These are phyloP conservation scores for Neonectria punicea DNA, from an alignment of 2,329 filamentous ascomycete genomes.

Conservation along the genomic window DNA sequence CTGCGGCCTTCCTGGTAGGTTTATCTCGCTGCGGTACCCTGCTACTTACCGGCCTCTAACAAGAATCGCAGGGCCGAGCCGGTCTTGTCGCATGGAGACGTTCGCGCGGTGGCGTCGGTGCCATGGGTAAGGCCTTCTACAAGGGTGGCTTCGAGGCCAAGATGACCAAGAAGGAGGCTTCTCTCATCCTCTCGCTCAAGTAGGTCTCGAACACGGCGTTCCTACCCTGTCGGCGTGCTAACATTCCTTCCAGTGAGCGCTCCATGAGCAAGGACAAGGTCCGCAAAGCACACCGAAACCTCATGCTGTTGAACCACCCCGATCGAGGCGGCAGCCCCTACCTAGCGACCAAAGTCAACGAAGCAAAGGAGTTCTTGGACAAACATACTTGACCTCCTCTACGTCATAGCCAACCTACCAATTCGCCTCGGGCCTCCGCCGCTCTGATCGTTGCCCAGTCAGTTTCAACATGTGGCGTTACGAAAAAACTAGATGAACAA, in stretches of 20 bases:
- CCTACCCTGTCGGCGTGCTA: slow-evolving; percentile 4
- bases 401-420: slow-evolving; percentile 21
- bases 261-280: slow-evolving; percentile 91
- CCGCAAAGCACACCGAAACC: slow-evolving; percentile 91
- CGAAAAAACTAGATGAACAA: slow-evolving; percentile 25
- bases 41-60: slow-evolving; percentile 20
- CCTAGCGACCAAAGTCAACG: slow-evolving; percentile 96
- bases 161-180: slow-evolving; percentile 93
- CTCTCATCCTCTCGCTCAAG: slow-evolving; percentile 91
- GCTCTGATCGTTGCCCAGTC: slow-evolving; percentile 11
- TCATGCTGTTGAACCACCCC: slow-evolving; percentile 98
- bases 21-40: neutral
- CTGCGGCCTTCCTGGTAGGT: slow-evolving; percentile 63
- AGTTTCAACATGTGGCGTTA: slow-evolving; percentile 4
- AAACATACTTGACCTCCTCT: slow-evolving; percentile 58
- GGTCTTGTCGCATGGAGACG: slow-evolving; percentile 89
- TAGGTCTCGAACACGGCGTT: slow-evolving; percentile 54
- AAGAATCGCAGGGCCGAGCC: slow-evolving; percentile 77
- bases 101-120: slow-evolving; percentile 80
- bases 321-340: slow-evolving; percentile 97
- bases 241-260: slow-evolving; percentile 72
- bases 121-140: slow-evolving; percentile 92
- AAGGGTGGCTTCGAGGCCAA: slow-evolving; percentile 97
- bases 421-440: slow-evolving; percentile 7
- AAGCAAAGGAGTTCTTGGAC: slow-evolving; percentile 96